Evolutionary conservation across 805 yeast species (phyloP).

Genomic region (Ogataea kodamae): DNA sequence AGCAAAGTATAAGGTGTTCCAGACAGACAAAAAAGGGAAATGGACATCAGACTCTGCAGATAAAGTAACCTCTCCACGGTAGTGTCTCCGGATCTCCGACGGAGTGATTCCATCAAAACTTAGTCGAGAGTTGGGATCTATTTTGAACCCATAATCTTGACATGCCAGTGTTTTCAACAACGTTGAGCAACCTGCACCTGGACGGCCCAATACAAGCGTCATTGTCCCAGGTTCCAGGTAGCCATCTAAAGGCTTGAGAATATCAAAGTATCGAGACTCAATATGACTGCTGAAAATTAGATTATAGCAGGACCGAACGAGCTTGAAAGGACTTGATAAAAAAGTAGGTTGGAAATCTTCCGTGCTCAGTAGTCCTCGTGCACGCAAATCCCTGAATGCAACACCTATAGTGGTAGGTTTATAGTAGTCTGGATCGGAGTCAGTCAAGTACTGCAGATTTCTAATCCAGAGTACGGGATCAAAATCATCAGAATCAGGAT

Average conservation of each 20-base stretch:
- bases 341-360: conserved; percentile 59
- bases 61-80: conserved; percentile 65
- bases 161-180: conserved; percentile 55
- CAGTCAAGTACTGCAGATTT: conserved; percentile 48
- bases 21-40: conserved; percentile 63
- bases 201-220: conserved; percentile 70
- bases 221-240: conserved; percentile 56
- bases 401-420: conserved; percentile 56
- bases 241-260: conserved; percentile 62
- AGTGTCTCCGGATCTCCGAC: conserved; percentile 44
- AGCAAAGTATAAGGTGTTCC: conserved; percentile 61
- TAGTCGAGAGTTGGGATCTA: conserved; percentile 43
- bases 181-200: conserved; percentile 76
- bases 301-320: conserved; percentile 16
- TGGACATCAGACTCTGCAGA: conserved; percentile 66
- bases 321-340: conserved; percentile 37
- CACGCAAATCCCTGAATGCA: conserved; percentile 52
- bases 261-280: conserved; percentile 39
- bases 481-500: conserved; percentile 53
- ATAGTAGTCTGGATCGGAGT: conserved; percentile 56
- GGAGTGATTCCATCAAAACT: conserved; percentile 53
- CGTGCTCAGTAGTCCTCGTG: conserved; percentile 56
- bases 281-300: conserved; percentile 12
- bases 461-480: conserved; percentile 59
- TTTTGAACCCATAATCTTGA: conserved; percentile 55